These are phyloP conservation scores for Alternaria infectoria DNA, from an alignment of 2,329 filamentous ascomycete species.

Conservation along the genomic window DNA sequence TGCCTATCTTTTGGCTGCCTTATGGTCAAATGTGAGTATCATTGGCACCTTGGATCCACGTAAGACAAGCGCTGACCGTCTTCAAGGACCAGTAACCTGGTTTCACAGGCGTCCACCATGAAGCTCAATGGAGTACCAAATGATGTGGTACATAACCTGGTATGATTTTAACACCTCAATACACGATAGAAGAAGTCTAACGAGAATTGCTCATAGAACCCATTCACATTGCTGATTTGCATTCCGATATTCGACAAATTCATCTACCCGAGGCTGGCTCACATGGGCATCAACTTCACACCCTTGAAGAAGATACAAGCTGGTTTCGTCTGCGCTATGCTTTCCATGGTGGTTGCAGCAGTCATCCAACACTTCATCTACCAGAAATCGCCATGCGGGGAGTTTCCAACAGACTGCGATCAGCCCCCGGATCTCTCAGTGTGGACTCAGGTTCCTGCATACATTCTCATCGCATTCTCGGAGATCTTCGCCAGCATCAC, in stretches of 20 bases:
- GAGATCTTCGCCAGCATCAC: conserved; percentile 71
- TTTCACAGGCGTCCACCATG: conserved; percentile 58
- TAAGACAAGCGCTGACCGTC: neutral
- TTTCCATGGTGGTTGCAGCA: conserved; percentile 65
- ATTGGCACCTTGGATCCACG: neutral
- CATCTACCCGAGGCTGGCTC: conserved; percentile 71
- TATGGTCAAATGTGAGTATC: conserved; percentile 59
- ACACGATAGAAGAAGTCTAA: neutral
- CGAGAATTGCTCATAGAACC: conserved; percentile 54
- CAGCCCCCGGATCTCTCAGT: conserved; percentile 55
- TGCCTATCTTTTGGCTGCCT: conserved; percentile 56
- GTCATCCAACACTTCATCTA: conserved; percentile 65
- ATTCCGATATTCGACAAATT: conserved; percentile 68
- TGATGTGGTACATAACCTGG: conserved; percentile 75
- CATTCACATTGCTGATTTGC: conserved; percentile 75
- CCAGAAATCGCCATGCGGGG: conserved; percentile 52
- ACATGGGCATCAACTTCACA: conserved; percentile 68
- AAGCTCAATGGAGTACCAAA: conserved; percentile 70
- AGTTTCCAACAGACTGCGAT: conserved; percentile 47
- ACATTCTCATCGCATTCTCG: conserved; percentile 61
- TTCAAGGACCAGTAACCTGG: conserved; percentile 65
- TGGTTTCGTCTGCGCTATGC: conserved; percentile 70
- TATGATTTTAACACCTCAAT: neutral
- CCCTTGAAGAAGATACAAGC: conserved; percentile 76
- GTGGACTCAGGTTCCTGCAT: conserved; percentile 58